Conservation (phyloP, 306 rosid genomes). For the Cicer bijugum region DNA sequence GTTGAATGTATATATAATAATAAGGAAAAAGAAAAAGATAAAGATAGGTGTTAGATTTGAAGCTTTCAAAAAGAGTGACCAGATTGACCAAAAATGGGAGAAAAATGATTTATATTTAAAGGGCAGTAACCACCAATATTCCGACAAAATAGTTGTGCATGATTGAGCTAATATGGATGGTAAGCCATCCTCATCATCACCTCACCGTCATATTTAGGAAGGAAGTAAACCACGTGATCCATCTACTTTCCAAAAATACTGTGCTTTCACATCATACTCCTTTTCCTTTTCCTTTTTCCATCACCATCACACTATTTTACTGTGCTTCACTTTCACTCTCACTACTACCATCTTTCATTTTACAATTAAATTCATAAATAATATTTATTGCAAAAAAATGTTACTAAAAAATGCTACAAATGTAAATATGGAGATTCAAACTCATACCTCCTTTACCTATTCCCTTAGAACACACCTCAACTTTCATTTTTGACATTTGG, state of each 20-base stretch:
- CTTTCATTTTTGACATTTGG: no score
- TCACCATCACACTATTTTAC: conserved; percentile 23
- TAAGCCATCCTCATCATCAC: conserved; percentile 72
- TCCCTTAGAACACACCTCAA: no score
- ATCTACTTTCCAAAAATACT: conserved; percentile 38
- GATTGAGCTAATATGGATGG: conserved; percentile 67
- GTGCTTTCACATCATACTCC: conserved; percentile 14
- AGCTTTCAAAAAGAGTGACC: conserved; percentile 30
- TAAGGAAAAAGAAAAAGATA: conserved; percentile 13
- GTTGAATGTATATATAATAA: conserved; percentile 16
- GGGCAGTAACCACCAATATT: conserved; percentile 73
- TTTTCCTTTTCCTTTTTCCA: conserved; percentile 3
- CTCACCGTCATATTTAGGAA: conserved; percentile 54
- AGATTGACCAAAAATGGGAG: conserved; percentile 51
- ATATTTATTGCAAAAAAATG: no score
- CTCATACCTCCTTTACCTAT: no score
- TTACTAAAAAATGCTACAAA: no score
- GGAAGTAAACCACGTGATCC: conserved; percentile 62
- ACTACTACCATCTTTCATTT: background rate
- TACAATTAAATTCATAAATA: no score
- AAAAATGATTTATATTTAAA: conserved; percentile 57
- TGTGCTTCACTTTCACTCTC: conserved; percentile 14
- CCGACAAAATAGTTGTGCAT: conserved; percentile 64
- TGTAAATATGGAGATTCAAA: no score
- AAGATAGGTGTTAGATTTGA: conserved; percentile 44